These are phyloP conservation scores for Colletotrichum brevisporum DNA, from an alignment of 2,329 filamentous ascomycete species.

Conservation along the genomic window DNA sequence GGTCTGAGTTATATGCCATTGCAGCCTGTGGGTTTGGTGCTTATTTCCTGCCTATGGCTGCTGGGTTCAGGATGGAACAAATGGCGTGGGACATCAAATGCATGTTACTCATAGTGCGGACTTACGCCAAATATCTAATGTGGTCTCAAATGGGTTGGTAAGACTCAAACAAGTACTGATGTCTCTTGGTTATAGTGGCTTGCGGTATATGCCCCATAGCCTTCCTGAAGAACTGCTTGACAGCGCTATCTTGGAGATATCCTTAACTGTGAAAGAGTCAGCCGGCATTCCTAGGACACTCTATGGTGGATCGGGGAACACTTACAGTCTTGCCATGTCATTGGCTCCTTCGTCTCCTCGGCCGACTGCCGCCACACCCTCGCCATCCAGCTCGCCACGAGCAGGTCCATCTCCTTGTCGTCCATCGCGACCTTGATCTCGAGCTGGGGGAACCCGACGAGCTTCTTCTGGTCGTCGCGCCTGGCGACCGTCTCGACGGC, in stretches of 20 bases:
- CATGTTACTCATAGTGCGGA: no score
- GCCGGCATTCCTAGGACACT: background rate
- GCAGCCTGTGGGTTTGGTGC: no score
- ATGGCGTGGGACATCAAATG: no score
- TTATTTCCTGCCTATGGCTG: no score
- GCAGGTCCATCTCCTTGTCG: conserved; percentile 47
- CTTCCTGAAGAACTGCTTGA: no score
- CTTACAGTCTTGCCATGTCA: conserved; percentile 46
- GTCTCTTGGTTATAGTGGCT: no score
- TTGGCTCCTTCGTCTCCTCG: conserved; percentile 43
- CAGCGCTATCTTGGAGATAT: conserved; percentile 1
- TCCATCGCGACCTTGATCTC: conserved; percentile 42
- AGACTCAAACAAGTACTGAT: no score
- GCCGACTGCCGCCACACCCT: conserved; percentile 47
- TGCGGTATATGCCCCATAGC: no score
- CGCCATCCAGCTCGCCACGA: conserved; percentile 49
- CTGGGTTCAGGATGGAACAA: no score
- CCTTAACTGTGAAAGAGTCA: conserved; percentile 4
- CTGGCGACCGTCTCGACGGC: conserved; percentile 46
- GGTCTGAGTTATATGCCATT: no score
- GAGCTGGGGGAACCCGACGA: conserved; percentile 43
- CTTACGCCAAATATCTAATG: no score
- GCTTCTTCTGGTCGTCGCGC: conserved; percentile 40
- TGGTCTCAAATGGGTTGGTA: no score
- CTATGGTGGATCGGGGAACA: background rate